Percentiles rank a stretch among this genome's conserved stretches.
These are phyloP conservation scores for Cucumis cinereus DNA, from an alignment of 306 rosid species.

Conservation along the genomic window DNA sequence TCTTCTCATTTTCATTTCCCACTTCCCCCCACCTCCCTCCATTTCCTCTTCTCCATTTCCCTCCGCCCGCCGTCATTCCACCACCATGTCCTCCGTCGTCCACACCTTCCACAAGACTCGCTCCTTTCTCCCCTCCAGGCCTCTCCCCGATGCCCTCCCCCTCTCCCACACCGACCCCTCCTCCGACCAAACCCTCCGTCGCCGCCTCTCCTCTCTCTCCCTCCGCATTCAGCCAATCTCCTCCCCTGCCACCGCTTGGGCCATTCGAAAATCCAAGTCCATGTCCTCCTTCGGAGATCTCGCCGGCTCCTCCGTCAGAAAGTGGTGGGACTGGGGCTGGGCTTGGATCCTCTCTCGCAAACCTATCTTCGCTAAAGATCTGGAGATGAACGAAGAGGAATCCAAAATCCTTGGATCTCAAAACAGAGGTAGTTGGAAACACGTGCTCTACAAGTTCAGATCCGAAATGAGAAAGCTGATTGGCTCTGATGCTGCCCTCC, in stretches of 20 bases:
- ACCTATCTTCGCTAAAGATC: conserved; percentile 67
- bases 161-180: conserved; percentile 31
- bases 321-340: conserved; percentile 83
- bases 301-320: conserved; percentile 46
- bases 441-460: conserved; percentile 52
- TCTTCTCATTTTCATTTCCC: neutral
- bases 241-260: conserved; percentile 40
- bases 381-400: conserved; percentile 82
- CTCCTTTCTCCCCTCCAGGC: conserved; percentile 18
- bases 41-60: neutral
- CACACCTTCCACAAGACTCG: conserved; percentile 26
- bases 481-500: conserved; percentile 27
- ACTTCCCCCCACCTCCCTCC: neutral
- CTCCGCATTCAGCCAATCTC: conserved; percentile 44
- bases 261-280: conserved; percentile 59
- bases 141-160: conserved; percentile 43
- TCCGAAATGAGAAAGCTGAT: conserved; percentile 54
- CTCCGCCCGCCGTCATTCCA: neutral
- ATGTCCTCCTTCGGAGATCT: conserved; percentile 54
- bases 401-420: conserved; percentile 50
- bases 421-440: conserved; percentile 62
- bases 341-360: conserved; percentile 66
- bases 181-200: conserved; percentile 30
- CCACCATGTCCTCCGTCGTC: conserved; percentile 29
- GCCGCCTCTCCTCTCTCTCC: conserved; percentile 64